phyloP scores from a whole-genome alignment of 768 basidiomycete species.

The Mycena venus region DNA sequence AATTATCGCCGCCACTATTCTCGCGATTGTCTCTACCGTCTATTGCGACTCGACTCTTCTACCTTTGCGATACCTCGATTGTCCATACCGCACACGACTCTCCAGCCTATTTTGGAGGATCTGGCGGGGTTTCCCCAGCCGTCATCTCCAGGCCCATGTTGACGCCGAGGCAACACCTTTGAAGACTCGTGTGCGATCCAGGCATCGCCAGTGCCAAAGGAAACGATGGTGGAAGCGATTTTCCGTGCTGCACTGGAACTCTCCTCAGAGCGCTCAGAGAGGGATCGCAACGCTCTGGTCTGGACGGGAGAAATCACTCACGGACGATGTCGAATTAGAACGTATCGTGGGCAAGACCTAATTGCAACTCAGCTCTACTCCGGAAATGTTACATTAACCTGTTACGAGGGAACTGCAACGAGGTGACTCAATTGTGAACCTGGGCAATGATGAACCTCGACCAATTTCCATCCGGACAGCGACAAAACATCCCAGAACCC shows the following conservation, averaged over 20 bases:
- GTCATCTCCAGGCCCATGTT: no score
- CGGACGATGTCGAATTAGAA: slow-evolving; percentile 1
- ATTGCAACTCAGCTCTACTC: no score
- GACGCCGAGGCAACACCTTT: no score
- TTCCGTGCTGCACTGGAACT: not conserved
- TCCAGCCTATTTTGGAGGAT: not conserved
- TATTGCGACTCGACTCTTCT: not conserved
- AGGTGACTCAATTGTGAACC: slow-evolving; percentile 11
- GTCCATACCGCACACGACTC: not conserved
- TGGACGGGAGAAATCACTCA: slow-evolving; percentile 5
- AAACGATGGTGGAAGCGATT: not conserved
- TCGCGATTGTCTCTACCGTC: not conserved
- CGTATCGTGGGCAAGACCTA: slow-evolving; percentile 1
- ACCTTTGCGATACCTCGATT: not conserved
- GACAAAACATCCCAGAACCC: not conserved
- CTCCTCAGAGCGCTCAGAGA: not conserved
- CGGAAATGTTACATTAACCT: no score
- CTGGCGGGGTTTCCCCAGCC: not conserved
- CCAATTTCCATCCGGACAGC: not conserved
- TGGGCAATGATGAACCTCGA: no score
- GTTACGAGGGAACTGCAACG: not conserved
- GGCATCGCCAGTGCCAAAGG: no score
- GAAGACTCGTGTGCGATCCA: no score
- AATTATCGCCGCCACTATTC: not conserved
- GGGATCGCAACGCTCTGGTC: slow-evolving; percentile 7